These are phyloP conservation scores for Mycena citricolor DNA, from an alignment of 1,284 basidiomycete genomes.

Conservation along the genomic window DNA sequence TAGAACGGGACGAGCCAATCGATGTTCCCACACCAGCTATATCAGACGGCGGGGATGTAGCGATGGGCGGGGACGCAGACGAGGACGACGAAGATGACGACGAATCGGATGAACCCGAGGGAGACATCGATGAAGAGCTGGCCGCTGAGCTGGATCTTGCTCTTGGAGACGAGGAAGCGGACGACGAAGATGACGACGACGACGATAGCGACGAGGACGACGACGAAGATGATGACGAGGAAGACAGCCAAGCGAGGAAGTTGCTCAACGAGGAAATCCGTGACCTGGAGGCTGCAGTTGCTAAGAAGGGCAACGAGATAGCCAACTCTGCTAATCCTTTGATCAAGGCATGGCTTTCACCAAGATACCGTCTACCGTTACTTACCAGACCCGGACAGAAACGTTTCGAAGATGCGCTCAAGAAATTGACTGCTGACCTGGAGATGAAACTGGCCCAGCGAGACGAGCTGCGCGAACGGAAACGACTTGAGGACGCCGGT, in stretches of 20 bases:
- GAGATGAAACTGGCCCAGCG: conserved; percentile 83
- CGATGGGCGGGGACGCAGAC: too few relatives aligned
- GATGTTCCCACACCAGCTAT: conserved; percentile 65
- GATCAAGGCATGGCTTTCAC: conserved; percentile 61
- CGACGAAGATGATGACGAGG: conserved; percentile 65
- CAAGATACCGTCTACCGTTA: conserved; percentile 1
- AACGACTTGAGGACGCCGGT: conserved; percentile 65
- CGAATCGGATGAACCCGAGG: conserved; percentile 51
- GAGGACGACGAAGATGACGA: conserved; percentile 62
- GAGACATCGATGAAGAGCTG: conserved; percentile 78
- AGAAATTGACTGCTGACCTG: conserved; percentile 83
- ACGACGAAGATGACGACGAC: conserved; percentile 68
- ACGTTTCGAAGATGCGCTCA: conserved; percentile 91
- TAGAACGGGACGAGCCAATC: conserved; percentile 63
- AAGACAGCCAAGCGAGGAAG: conserved; percentile 76
- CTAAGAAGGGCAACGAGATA: conserved; percentile 84
- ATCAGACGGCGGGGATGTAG: conserved; percentile 63
- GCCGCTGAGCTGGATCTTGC: conserved; percentile 75
- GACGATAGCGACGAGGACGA: conserved; percentile 71
- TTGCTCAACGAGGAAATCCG: conserved; percentile 87
- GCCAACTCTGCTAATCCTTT: conserved; percentile 87
- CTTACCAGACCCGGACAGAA: conserved; percentile 49
- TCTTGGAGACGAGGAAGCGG: conserved; percentile 70
- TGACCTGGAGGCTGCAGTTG: conserved; percentile 85
- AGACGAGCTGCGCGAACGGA: conserved; percentile 74